Conservation (phyloP, 2,329 filamentous ascomycete genomes). For the Coniochaeta sp. region DNA sequence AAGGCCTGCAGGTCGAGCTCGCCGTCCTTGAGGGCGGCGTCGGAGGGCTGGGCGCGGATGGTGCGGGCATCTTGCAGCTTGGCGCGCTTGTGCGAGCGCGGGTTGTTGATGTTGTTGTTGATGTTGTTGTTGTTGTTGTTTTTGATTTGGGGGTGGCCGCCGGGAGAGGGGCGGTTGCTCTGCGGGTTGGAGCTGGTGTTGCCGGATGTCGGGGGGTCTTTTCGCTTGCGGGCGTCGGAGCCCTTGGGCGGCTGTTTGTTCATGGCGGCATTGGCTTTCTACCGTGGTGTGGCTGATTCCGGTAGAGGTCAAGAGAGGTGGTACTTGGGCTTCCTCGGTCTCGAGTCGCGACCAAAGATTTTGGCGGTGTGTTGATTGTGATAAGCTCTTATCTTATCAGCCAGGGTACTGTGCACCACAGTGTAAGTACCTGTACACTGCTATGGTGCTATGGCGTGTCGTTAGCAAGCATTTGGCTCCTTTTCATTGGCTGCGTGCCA, state of each 20-base stretch:
- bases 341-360: not conserved
- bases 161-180: not conserved
- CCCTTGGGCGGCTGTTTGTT: not conserved
- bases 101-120: too few relatives aligned
- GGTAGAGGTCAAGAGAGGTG: too few relatives aligned
- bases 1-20: conserved; percentile 82
- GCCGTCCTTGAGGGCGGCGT: conserved; percentile 56
- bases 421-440: too few relatives aligned
- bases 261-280: conserved; percentile 2
- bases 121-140: too few relatives aligned
- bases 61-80: conserved; percentile 38
- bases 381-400: not conserved
- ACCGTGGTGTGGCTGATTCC: too few relatives aligned
- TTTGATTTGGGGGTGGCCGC: too few relatives aligned
- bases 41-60: conserved; percentile 42
- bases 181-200: not conserved
- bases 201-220: conserved; percentile 1
- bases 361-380: not conserved
- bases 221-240: conserved; percentile 3
- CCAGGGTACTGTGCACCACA: not conserved
- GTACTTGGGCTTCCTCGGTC: too few relatives aligned
- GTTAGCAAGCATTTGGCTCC: too few relatives aligned
- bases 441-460: too few relatives aligned
- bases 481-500: not conserved
- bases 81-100: conserved; percentile 32